Conservation (phyloP, 2,329 filamentous ascomycete species). For the Pochonia chlamydosporia region DNA sequence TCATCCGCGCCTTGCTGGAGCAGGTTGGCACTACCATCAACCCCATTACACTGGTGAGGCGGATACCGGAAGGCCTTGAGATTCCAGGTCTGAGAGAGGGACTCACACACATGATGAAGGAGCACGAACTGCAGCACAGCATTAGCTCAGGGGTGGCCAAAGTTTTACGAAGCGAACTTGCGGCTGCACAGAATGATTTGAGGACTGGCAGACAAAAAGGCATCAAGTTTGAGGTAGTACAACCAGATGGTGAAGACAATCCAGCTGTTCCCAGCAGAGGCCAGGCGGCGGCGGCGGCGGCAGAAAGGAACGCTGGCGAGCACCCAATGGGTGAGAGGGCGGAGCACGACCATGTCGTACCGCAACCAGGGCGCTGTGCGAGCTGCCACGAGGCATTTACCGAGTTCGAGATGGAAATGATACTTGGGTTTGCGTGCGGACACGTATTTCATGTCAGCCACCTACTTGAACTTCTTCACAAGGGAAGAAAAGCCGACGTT, state of each 20-base stretch:
- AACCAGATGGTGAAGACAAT: constrained; percentile 36
- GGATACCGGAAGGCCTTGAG: constrained; percentile 89
- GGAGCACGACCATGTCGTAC: constrained; percentile 23
- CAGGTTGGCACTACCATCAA: constrained; percentile 93
- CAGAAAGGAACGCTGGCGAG: constrained; percentile 10
- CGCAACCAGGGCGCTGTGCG: constrained; percentile 52
- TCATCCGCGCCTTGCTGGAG: constrained; percentile 86
- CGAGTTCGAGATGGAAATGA: constrained; percentile 61
- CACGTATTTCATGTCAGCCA: constrained; percentile 77
- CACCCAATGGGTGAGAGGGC: not conserved
- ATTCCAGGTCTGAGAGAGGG: constrained; percentile 88
- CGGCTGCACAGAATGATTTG: constrained; percentile 72
- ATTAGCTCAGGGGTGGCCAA: constrained; percentile 86
- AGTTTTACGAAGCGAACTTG: constrained; percentile 83
- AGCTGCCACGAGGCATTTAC: constrained; percentile 51
- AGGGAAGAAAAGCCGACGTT: constrained; percentile 39
- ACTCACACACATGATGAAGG: constrained; percentile 83
- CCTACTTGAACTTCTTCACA: constrained; percentile 50
- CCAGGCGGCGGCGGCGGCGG: constrained; percentile 15
- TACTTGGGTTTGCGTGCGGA: constrained; percentile 76
- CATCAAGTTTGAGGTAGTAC: constrained; percentile 78
- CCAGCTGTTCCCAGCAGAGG: constrained; percentile 18
- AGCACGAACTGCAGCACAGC: constrained; percentile 91
- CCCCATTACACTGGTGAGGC: constrained; percentile 80
- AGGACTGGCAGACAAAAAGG: constrained; percentile 75